Evolutionary conservation across 352 stramenopile species (phyloP), one percentile per base, ranked within the genome.

Genomic region (Phytophthora boehmeriae): DNA sequence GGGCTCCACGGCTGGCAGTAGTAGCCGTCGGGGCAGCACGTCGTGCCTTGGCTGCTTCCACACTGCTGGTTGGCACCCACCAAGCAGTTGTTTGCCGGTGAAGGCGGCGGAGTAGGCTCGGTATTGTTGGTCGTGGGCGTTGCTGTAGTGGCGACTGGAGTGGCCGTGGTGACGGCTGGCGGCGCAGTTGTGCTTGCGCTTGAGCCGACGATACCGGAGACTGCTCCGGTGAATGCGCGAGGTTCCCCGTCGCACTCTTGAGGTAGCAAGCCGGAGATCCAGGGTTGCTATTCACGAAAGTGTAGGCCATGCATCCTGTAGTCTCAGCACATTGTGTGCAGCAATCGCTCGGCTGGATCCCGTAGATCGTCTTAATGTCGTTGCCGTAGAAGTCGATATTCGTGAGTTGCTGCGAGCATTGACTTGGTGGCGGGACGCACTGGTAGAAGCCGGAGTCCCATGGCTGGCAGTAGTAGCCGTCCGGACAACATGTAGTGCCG

Each of bases 221-320:
- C 63, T 3, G 54, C 59, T 36, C 68, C 68, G 32, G 61, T 49
- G 13, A 48, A 56, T 25, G 36, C 41, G 30, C 30, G 43, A 42
- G 41, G 52, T 6, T 54, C 6, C 60, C 58, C 22, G 59, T 60
- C 14, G 54, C 55, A 43, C 53, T 69, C 69, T 77, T 77, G 16
- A 78, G 42, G 54, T 75, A 75, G 53, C 70, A 78, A 2, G 62
- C 70, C 9, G 70, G 49, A 11, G 63, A 46, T 19, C 69, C 69
- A 11, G 69, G 64, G 30, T 78, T 78, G 32, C 45, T 57, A 34
- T 76, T 76, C 13, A 76, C 63, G 41, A 72, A 76, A 3, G 68
- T 76, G 54, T 73, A 76, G 17, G 59, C 65, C 17, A 46, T 38
- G 25, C 65, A 73, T 1, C 61, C 61, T 28, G 52, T 13, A 6